phyloP scores from a whole-genome alignment of 2,329 filamentous ascomycete species.

The Colletotrichum sp. region DNA sequence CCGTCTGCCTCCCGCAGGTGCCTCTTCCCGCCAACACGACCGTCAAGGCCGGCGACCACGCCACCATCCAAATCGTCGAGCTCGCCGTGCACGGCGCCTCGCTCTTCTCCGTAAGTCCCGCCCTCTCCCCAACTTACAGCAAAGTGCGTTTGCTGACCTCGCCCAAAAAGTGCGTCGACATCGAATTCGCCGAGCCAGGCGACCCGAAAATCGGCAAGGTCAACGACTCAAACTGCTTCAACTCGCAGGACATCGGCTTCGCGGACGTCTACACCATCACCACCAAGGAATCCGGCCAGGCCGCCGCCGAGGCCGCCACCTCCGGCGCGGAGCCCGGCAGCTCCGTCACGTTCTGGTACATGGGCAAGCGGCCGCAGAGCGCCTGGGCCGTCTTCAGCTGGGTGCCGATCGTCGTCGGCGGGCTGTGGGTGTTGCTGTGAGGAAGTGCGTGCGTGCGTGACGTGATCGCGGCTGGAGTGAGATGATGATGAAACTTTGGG shows the following conservation, averaged over 20 bases:
- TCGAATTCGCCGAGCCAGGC: conserved; percentile 83
- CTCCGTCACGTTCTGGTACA: conserved; percentile 27
- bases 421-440: conserved; percentile 42
- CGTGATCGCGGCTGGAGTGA: background rate
- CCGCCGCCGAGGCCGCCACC: conserved; percentile 23
- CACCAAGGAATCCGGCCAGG: conserved; percentile 44
- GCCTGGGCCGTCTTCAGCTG: conserved; percentile 37
- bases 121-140: accelerated
- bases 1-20: conserved; percentile 88
- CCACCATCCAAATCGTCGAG: conserved; percentile 89
- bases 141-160: background rate
- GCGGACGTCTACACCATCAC: conserved; percentile 76
- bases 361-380: background rate
- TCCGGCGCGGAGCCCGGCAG: conserved; percentile 29
- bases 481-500: background rate
- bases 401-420: conserved; percentile 43
- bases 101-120: conserved; percentile 72
- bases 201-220: conserved; percentile 72
- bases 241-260: conserved; percentile 79
- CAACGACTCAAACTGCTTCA: conserved; percentile 86
- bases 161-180: conserved; percentile 80
- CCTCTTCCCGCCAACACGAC: conserved; percentile 75
- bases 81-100: conserved; percentile 82
- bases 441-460: conserved; percentile 4
- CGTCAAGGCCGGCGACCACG: conserved; percentile 82